A percentile compares a stretch with the other conserved stretches of the same genome.
These are phyloP conservation scores for Ceratocystis diversiconidia DNA, from an alignment of 2,329 filamentous ascomycete species.

Conservation along the genomic window DNA sequence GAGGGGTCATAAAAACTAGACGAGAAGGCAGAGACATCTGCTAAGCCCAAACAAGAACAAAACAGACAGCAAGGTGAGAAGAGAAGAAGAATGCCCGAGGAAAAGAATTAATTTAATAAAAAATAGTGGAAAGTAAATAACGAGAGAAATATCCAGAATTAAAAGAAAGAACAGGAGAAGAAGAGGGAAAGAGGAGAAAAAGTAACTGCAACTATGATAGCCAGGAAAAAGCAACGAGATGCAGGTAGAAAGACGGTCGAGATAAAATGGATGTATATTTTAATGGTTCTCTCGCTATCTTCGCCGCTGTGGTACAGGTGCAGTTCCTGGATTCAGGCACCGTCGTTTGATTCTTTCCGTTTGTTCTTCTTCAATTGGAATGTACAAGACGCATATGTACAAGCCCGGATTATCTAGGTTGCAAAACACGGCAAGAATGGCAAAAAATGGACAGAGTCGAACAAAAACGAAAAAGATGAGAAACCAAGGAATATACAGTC, in stretches of 20 bases:
- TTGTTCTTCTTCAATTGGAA: neutral
- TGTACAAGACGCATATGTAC: neutral
- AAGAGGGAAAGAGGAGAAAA: neutral
- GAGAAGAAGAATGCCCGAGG: neutral
- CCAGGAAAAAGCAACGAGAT: neutral
- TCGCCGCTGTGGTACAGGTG: too few species aligned
- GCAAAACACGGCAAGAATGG: neutral
- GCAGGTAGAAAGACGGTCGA: neutral
- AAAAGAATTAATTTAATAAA: neutral
- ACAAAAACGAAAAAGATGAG: neutral
- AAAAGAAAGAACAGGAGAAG: neutral
- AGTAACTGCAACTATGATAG: neutral
- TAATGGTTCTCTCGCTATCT: too few species aligned
- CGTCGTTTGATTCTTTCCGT: neutral
- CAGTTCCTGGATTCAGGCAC: neutral
- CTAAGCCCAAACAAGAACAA: slow-evolving; percentile 9
- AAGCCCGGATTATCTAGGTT: neutral
- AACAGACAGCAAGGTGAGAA: neutral
- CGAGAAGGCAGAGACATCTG: slow-evolving; percentile 11
- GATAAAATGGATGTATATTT: neutral
- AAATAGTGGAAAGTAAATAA: neutral
- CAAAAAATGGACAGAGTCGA: neutral
- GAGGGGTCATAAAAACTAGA: slow-evolving; percentile 9
- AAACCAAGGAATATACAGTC: neutral
- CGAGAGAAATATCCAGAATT: neutral